phyloP scores from a whole-genome alignment of 495 filamentous ascomycete genomes.

The Aspergillus sclerotioniger region DNA sequence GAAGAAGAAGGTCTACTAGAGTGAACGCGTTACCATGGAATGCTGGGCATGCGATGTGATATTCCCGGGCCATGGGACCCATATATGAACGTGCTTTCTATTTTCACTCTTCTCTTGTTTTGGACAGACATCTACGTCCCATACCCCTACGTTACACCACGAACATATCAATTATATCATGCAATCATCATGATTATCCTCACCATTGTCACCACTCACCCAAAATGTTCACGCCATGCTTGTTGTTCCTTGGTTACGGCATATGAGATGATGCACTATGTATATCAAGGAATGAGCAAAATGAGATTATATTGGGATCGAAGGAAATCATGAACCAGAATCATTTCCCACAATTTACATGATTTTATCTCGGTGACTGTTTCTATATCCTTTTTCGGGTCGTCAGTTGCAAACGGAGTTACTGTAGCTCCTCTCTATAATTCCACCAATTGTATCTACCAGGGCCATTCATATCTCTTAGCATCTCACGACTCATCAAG shows the following conservation, averaged over 20 bases:
- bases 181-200: background rate
- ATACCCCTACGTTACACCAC: background rate
- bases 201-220: background rate
- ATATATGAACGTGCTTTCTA: background rate
- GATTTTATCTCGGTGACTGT: no score
- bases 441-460: no score
- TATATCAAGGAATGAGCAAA: background rate
- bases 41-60: conserved; percentile 3
- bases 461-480: no score
- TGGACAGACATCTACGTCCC: background rate
- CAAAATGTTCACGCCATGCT: background rate
- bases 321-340: conserved; percentile 3
- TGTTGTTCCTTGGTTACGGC: background rate
- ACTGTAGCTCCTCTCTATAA: no score
- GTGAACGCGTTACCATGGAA: background rate
- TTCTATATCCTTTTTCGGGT: no score
- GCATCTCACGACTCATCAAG: no score
- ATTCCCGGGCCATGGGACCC: conserved; percentile 4
- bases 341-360: no score
- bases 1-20: conserved; percentile 99
- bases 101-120: background rate
- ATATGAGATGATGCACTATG: background rate
- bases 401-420: no score
- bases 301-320: background rate
- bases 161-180: conserved; percentile 1